Evolutionary conservation across 1,284 basidiomycete species (phyloP), one percentile per base, ranked within the genome.

Genomic region (Trichosporon faecale): DNA sequence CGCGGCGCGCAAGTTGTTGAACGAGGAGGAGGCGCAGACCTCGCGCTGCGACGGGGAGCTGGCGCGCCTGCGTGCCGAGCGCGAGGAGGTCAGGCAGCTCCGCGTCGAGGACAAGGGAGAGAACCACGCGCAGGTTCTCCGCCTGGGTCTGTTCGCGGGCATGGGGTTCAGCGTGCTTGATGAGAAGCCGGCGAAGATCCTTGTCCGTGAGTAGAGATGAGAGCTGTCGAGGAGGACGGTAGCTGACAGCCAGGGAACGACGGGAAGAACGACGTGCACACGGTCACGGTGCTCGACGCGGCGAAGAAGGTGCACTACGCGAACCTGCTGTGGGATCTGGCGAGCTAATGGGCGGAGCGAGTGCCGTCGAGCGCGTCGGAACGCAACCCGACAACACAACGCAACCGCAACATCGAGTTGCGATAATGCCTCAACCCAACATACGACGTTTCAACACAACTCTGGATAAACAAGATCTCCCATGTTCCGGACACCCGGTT

Each of bases 271-370:
- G 82, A 83, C 66, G 72, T 82, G 1, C 77, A 80, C 70, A 70
- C 76, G 4, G 70, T 81, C 6, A 55, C 75, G 0, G 72, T 80
- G 64, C 77, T 78, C 46, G 74, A 71, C 31, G 70, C 75, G 11
- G 68, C 76, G 9, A 73, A 78, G 55, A 75, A 75, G 66, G 77
- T 76, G n/a, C 73, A 76, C 37, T 74, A 72, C 16, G 80, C 82
- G 3, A 82, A 82, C 70, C 46, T 75, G 29, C 75, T 81, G 11
- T 83, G 82, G 82, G 77, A 74, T 37, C 64, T 78, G 60, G 79
- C 80, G 9, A 46, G 67, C 11, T 66, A 31, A 27, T 37, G n/a
- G 27, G 55, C 11, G 25, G 9, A 33, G 31, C 31, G 31, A 33
- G 31, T 9, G 31, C 9, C 33, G 2, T 7, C 37, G 37, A 40